Conservation (phyloP, 345 rosid species). For the Lenwebbia sp. region DNA sequence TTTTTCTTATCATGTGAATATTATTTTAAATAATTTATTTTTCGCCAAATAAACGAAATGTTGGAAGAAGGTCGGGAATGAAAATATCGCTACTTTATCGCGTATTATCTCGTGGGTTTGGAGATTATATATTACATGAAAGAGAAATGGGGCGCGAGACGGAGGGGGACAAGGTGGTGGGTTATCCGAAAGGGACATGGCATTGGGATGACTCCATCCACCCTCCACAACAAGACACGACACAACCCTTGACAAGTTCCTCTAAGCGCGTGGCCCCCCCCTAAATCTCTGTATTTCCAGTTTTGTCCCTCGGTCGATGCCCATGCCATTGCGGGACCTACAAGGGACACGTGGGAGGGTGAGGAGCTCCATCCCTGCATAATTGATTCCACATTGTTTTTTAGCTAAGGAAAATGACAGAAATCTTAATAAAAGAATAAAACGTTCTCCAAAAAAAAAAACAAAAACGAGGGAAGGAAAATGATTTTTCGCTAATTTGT, state of each 20-base stretch:
- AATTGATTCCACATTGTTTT: neutral
- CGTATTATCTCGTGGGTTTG: neutral
- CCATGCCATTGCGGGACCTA: neutral
- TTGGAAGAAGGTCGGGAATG: too few relatives aligned
- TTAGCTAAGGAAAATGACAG: neutral
- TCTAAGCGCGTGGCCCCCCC: neutral
- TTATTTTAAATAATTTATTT: too few relatives aligned
- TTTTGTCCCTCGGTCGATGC: neutral
- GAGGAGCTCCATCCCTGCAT: neutral
- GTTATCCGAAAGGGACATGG: neutral
- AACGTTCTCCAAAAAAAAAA: neutral
- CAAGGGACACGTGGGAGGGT: neutral
- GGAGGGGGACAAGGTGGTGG: neutral
- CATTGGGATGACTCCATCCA: neutral
- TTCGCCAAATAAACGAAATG: neutral
- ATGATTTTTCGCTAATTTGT: neutral
- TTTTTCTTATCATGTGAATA: too few relatives aligned
- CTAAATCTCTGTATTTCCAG: neutral
- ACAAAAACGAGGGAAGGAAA: neutral
- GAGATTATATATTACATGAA: too few relatives aligned
- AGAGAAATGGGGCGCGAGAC: neutral
- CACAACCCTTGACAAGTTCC: neutral
- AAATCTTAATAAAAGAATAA: neutral
- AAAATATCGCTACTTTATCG: neutral
- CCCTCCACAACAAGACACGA: neutral